A percentile compares a stretch with the other conserved stretches of the same genome.
Conservation (phyloP, 2,329 filamentous ascomycete species). For the Pestalotiopsis sp. region DNA sequence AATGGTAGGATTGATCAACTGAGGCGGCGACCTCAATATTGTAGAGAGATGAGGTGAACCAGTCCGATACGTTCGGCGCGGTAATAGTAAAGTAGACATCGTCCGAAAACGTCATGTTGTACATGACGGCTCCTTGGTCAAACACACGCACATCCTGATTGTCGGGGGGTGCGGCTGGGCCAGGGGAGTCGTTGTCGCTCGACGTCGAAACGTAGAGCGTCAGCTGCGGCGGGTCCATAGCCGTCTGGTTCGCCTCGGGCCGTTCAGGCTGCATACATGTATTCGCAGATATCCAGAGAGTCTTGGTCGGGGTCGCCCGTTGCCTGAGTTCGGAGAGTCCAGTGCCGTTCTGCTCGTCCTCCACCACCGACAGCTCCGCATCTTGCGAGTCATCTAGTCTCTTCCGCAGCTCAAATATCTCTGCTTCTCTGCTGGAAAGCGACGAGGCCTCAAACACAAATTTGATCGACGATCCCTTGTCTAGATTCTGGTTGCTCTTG, state of each 20-base stretch:
- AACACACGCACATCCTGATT: slow-evolving; percentile 54
- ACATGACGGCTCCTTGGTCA: slow-evolving; percentile 69
- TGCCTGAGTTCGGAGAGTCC: slow-evolving; percentile 19
- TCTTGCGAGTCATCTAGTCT: slow-evolving; percentile 13
- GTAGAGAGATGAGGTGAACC: slow-evolving; percentile 60
- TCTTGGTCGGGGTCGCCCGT: slow-evolving; percentile 38
- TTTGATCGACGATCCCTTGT: slow-evolving; percentile 61
- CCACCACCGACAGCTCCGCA: slow-evolving; percentile 13
- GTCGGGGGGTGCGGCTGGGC: slow-evolving; percentile 53
- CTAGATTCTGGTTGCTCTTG: slow-evolving; percentile 59
- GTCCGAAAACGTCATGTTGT: slow-evolving; percentile 60
- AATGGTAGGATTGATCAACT: slow-evolving; percentile 76
- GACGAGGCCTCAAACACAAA: slow-evolving; percentile 65
- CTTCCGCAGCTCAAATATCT: slow-evolving; percentile 25
- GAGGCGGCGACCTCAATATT: slow-evolving; percentile 83
- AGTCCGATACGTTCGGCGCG: slow-evolving; percentile 64
- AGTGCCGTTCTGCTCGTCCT: slow-evolving; percentile 21
- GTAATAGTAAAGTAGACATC: slow-evolving; percentile 77
- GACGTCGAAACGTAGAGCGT: slow-evolving; percentile 75
- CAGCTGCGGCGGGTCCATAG: slow-evolving; percentile 67
- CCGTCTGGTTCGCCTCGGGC: slow-evolving; percentile 45
- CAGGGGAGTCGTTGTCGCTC: slow-evolving; percentile 64
- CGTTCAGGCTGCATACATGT: slow-evolving; percentile 75
- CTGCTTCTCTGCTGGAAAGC: slow-evolving; percentile 43
- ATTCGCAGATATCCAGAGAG: slow-evolving; percentile 81